Evolutionary conservation across 441 rosid species (phyloP), one percentile per base, ranked within the genome.

Genomic region (Adansonia grandidieri): DNA sequence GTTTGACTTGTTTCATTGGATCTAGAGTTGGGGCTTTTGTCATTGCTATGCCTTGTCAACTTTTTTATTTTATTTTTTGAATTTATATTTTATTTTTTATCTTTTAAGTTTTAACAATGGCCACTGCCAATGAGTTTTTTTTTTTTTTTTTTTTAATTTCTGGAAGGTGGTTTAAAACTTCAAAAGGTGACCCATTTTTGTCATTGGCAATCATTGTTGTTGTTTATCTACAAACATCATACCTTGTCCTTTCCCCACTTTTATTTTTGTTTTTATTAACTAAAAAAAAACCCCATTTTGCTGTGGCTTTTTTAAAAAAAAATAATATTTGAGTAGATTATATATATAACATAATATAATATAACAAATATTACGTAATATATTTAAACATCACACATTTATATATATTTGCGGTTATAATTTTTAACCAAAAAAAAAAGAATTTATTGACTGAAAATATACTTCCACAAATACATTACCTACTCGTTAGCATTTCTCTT

Each of bases 1-100:
- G 60, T 89, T 86, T 86, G 89, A 88, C 90, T 84, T 89, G 40
- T 47, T 45, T 4, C 73, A 48, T 24, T 69, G 73, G 57, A 69
- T 69, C 42, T 69, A 10, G 37, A 19, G 22, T 57, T 63, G 73
- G 28, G 5, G 61, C 51, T 82, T 76, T 11, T 62, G 44, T 28
- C 44, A 28, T 48, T 68, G 69, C 71, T 58, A 71, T 71, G 79
- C 63, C 63, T 77, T 73, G 75, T 68, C 79, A 48, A 28, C 15
- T 32, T 53, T 48, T 57, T 42, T 17, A 44, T 54, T 48, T 7
- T 9, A 19, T n/a, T 71, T 76, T 57, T 64, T 19, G 4, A 28
- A 17, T 28, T 71, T 51, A 13, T 19, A 20, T 24, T 54, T 66
- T 7, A 57, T 44, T 19, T 32, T 61, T 32, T 4, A 17, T 2